Evolutionary conservation across 805 yeast species (phyloP), one percentile per base, ranked within the genome.

Genomic region (Cyberlindnera sargentensis): DNA sequence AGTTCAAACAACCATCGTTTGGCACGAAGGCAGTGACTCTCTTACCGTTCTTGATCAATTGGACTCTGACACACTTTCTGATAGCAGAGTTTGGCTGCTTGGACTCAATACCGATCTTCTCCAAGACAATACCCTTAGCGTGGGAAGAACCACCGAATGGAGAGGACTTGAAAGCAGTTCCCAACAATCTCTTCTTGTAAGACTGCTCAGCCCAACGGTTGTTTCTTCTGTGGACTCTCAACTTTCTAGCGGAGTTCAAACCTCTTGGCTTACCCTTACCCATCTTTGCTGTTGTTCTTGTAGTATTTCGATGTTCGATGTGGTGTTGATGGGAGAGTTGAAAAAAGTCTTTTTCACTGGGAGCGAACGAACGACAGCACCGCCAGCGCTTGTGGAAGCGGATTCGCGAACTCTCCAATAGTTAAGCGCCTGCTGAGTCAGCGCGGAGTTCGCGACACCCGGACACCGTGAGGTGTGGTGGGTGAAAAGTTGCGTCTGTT

Each of bases 261-360:
- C 99, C 99, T 87, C 99, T 88, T 84, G 99, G 99, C 80, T 90
- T 90, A 78, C 96, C 97, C 78, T 85, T 89, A 81, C 97, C 97
- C 98, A 91, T 91, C 70, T 71, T 86, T 48, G 42, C 43, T 42
- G 42, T 41, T 43, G 47, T 31, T 32, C 32, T 34, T 23, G 33
- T 20, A 26, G 15, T 32, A 10, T 30, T 31, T 35, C 20, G 26
- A 20, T 29, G 29, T 24, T 39, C 27, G 41, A 42, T 39, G 35
- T 38, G 46, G 44, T 36, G 41, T 31, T 38, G 41, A 30, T 24
- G 29, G 39, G 34, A 44, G 43, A 36, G 39, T 29, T 49, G 47
- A 44, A 46, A 43, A 49, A 48, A 46, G 47, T 42, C 43, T 41
- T 47, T 47, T 47, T 45, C 47, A 44, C 41, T 15, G 30, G 30